phyloP scores from a whole-genome alignment of 1,139 yeast species.

The Yamadazyma blattariae region DNA sequence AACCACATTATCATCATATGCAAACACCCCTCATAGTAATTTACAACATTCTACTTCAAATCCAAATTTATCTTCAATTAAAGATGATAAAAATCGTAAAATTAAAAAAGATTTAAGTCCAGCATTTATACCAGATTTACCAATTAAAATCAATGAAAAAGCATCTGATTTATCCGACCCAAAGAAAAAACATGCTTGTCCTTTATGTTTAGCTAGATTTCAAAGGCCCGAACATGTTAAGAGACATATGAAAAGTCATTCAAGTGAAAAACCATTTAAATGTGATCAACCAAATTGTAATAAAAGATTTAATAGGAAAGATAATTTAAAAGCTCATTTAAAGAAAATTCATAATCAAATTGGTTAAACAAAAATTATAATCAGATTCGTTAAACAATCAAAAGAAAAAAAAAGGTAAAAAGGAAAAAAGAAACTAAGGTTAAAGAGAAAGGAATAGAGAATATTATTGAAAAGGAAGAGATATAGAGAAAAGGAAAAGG shows the following conservation, averaged over 20 bases:
- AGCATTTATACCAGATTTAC: slow-evolving; percentile 19
- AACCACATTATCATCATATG: neutral
- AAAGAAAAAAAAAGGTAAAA: neutral
- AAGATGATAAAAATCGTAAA: slow-evolving; percentile 3
- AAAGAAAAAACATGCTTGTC: slow-evolving; percentile 70
- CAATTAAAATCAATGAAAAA: slow-evolving; percentile 23
- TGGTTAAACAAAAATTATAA: neutral
- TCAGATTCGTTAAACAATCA: too few relatives aligned
- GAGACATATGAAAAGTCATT: slow-evolving; percentile 84
- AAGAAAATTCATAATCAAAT: slow-evolving; percentile 52
- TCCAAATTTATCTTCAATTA: neutral
- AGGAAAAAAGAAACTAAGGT: neutral
- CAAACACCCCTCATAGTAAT: neutral
- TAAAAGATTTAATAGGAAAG: slow-evolving; percentile 72
- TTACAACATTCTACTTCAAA: neutral
- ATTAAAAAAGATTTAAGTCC: slow-evolving; percentile 14
- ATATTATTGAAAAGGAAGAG: neutral
- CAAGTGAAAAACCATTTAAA: slow-evolving; percentile 80
- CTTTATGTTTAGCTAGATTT: slow-evolving; percentile 71
- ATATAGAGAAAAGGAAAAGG: neutral
- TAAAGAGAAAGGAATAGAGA: slow-evolving; percentile 1
- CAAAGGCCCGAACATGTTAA: slow-evolving; percentile 92
- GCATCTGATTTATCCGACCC: slow-evolving; percentile 43
- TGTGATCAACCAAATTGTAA: slow-evolving; percentile 75
- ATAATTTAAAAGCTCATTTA: slow-evolving; percentile 65